Evolutionary conservation across 225 moss, liverwort and hornwort genomes (phyloP).

Genomic region (Physcomitrellopsis africana): DNA sequence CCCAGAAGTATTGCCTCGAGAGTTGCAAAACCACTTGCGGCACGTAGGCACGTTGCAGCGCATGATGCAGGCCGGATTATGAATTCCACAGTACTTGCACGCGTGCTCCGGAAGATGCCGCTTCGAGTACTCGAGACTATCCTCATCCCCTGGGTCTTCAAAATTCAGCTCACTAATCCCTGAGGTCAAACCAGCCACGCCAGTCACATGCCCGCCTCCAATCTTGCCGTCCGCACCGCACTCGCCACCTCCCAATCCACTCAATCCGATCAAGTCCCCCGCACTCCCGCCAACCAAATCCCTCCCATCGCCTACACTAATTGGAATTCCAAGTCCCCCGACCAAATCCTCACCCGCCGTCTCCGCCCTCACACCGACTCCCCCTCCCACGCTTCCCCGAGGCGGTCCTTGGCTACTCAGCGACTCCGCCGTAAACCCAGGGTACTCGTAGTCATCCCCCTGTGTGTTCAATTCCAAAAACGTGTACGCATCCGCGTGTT

Average conservation of each 20-base stretch:
- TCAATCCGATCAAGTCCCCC: slow-evolving; percentile 34
- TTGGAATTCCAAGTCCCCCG: slow-evolving; percentile 60
- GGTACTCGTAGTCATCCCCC: slow-evolving; percentile 95
- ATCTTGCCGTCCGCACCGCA: slow-evolving; percentile 35
- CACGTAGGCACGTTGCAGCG: slow-evolving; percentile 65
- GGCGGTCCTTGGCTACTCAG: slow-evolving; percentile 60
- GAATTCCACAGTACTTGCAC: slow-evolving; percentile 98
- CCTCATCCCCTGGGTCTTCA: slow-evolving; percentile 89
- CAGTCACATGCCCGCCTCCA: slow-evolving; percentile 53
- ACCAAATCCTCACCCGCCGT: slow-evolving; percentile 32
- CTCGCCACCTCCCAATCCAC: slow-evolving; percentile 31
- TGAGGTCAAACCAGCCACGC: slow-evolving; percentile 49
- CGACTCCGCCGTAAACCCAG: slow-evolving; percentile 75
- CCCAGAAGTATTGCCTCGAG: slow-evolving; percentile 94
- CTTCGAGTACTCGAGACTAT: slow-evolving; percentile 87
- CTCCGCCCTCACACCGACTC: slow-evolving; percentile 41
- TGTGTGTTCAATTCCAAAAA: slow-evolving; percentile 99
- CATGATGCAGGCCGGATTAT: slow-evolving; percentile 70
- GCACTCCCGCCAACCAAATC: slow-evolving; percentile 37
- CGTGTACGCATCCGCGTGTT: slow-evolving; percentile 84
- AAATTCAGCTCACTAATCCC: slow-evolving; percentile 91
- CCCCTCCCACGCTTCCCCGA: slow-evolving; percentile 14
- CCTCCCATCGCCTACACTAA: slow-evolving; percentile 53
- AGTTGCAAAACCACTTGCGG: slow-evolving; percentile 72
- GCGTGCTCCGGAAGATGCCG: slow-evolving; percentile 98